These are phyloP conservation scores for Aspergillus thermomutatus DNA, from an alignment of 2,329 filamentous ascomycete genomes.

Conservation along the genomic window DNA sequence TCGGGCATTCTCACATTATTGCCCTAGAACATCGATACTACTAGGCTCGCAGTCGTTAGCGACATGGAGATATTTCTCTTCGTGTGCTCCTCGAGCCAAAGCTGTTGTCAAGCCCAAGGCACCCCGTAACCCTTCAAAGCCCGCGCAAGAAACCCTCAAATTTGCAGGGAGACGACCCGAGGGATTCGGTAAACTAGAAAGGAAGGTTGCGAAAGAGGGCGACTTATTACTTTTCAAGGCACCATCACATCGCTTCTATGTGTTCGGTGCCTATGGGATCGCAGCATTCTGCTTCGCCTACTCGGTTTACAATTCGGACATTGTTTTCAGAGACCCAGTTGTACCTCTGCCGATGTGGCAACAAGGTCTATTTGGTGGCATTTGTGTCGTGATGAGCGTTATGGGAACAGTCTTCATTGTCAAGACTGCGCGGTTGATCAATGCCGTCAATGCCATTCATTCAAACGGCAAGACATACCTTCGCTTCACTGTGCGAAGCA, in stretches of 20 bases:
- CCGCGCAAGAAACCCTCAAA: conserved; percentile 17
- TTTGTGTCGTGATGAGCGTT: conserved; percentile 58
- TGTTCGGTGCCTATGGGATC: conserved; percentile 57
- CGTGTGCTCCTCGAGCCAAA: conserved; percentile 24
- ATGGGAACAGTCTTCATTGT: conserved; percentile 60
- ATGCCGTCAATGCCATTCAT: conserved; percentile 53
- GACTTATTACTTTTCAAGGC: conserved; percentile 62
- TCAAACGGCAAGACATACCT: conserved; percentile 29
- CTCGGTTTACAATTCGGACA: conserved; percentile 50
- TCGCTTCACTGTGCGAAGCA: conserved; percentile 34
- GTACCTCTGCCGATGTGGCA: conserved; percentile 56
- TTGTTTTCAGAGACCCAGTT: conserved; percentile 49
- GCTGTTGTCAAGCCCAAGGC: conserved; percentile 14
- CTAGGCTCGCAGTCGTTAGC: conserved; percentile 13
- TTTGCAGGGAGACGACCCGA: conserved; percentile 29
- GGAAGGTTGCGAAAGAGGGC: conserved; percentile 53
- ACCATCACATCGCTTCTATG: conserved; percentile 62
- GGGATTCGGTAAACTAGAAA: conserved; percentile 49
- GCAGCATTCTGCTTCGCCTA: conserved; percentile 54
- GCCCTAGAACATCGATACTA: conserved; percentile 15
- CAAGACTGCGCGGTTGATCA: conserved; percentile 58
- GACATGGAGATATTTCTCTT: conserved; percentile 29
- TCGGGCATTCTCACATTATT: conserved; percentile 25
- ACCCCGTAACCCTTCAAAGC: conserved; percentile 7
- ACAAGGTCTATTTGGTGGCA: conserved; percentile 53